Percentiles rank a stretch among this genome's conserved stretches.
Conservation (phyloP, 352 stramenopile species). For the Pythium dissimile region DNA sequence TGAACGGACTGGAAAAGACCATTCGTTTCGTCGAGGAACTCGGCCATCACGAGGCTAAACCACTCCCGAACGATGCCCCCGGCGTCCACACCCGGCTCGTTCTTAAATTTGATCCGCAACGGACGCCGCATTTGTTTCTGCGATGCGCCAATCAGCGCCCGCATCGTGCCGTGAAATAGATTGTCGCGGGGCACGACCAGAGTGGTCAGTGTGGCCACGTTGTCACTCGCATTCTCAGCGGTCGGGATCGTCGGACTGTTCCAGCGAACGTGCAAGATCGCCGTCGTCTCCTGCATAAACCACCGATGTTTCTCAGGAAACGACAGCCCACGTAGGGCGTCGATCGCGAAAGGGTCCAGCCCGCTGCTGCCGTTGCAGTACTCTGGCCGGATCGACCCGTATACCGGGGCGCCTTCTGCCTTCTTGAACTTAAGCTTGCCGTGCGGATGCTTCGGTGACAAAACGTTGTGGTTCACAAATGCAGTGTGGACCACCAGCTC, state of each 20-base stretch:
- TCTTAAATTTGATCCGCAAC: conserved; percentile 61
- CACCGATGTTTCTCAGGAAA: conserved; percentile 57
- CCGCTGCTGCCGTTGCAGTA: conserved; percentile 15
- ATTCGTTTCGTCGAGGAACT: conserved; percentile 40
- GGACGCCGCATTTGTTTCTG: conserved; percentile 34
- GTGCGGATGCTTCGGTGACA: conserved; percentile 20
- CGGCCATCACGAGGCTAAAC: conserved; percentile 54
- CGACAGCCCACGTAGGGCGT: conserved; percentile 32
- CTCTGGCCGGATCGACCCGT: conserved; percentile 19
- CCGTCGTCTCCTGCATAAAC: conserved; percentile 49
- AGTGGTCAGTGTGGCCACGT: background rate
- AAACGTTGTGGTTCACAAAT: conserved; percentile 34
- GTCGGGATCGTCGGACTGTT: conserved; percentile 19
- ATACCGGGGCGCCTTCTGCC: conserved; percentile 32
- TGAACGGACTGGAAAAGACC: conserved; percentile 47
- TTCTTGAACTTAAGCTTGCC: conserved; percentile 22
- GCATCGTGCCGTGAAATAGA: conserved; percentile 34
- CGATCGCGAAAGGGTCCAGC: conserved; percentile 28
- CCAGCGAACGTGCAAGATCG: conserved; percentile 40
- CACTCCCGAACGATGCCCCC: conserved; percentile 80
- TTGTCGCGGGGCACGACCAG: conserved; percentile 35
- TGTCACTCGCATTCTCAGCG: background rate
- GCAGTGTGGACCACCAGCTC: conserved; percentile 31
- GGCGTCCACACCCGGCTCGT: conserved; percentile 74
- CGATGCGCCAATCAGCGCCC: conserved; percentile 27